These are phyloP conservation scores for Amylostereum areolatum DNA, from an alignment of 1,284 basidiomycete genomes.

Conservation along the genomic window DNA sequence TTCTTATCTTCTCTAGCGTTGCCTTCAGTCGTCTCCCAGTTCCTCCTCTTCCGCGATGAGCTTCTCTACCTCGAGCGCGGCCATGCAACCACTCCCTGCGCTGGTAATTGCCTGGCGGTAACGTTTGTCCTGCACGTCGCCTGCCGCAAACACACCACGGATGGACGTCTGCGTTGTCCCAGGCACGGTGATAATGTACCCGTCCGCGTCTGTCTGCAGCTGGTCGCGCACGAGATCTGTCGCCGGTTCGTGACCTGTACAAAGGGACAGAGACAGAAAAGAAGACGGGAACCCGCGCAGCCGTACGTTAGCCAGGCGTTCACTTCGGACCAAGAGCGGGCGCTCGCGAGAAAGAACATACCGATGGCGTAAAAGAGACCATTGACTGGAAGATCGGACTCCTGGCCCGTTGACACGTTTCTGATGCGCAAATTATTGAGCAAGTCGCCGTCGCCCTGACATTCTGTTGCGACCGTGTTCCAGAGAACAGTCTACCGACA, in stretches of 20 bases:
- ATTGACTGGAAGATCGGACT: slow-evolving; percentile 80
- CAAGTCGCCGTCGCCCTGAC: slow-evolving; percentile 92
- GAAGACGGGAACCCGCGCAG: slow-evolving; percentile 8
- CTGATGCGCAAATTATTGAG: slow-evolving; percentile 81
- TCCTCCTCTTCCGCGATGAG: slow-evolving; percentile 89
- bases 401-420: slow-evolving; percentile 77
- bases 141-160: slow-evolving; percentile 96
- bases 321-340: no score
- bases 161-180: slow-evolving; percentile 96
- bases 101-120: slow-evolving; percentile 95
- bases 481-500: slow-evolving; percentile 62
- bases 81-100: slow-evolving; percentile 93
- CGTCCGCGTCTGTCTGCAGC: slow-evolving; percentile 85
- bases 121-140: slow-evolving; percentile 97
- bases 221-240: slow-evolving; percentile 86
- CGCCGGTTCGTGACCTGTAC: slow-evolving; percentile 75
- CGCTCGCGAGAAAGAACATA: slow-evolving; percentile 1
- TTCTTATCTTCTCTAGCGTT: no score
- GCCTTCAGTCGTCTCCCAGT: no score
- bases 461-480: slow-evolving; percentile 89
- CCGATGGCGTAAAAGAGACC: slow-evolving; percentile 98
- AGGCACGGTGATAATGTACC: slow-evolving; percentile 94
- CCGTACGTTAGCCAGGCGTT: neutral
- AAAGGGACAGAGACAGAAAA: neutral
- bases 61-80: slow-evolving; percentile 91